Evolutionary conservation across 768 basidiomycete species (phyloP).

Genomic region (Russula sp.): DNA sequence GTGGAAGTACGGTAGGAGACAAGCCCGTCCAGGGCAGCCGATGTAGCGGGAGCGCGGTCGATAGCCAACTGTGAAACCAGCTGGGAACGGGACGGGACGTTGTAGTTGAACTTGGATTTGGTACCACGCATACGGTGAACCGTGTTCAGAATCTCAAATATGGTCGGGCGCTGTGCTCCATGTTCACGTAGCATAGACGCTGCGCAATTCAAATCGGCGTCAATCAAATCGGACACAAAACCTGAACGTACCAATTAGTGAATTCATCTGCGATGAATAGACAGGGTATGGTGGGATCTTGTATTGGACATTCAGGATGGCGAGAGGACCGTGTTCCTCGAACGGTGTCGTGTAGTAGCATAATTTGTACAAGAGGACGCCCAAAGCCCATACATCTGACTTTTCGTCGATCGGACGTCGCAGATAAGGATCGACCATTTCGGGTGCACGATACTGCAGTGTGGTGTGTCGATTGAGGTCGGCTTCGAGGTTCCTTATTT

Average conservation of each 20-base stretch:
- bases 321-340: conserved; percentile 94
- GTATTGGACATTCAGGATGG: conserved; percentile 96
- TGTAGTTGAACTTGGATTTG: conserved; percentile 74
- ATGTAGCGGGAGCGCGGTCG: conserved; percentile 20
- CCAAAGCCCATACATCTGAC: conserved; percentile 97
- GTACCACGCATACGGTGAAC: conserved; percentile 89
- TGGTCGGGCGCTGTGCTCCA: conserved; percentile 78
- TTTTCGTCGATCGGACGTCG: conserved; percentile 87
- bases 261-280: conserved; percentile 80
- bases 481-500: conserved; percentile 82
- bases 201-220: conserved; percentile 36
- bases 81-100: conserved; percentile 49
- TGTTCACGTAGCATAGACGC: conserved; percentile 93
- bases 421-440: conserved; percentile 92
- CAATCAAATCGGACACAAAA: conserved; percentile 26
- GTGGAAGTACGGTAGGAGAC: conserved; percentile 40
- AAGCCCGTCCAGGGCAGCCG: conserved; percentile 40
- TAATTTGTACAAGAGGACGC: conserved; percentile 94
- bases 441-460: conserved; percentile 95
- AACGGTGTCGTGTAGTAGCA: conserved; percentile 99
- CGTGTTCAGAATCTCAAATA: conserved; percentile 79
- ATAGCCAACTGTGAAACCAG: conserved; percentile 42
- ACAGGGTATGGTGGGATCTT: conserved; percentile 84
- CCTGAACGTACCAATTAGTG: conserved; percentile 64
- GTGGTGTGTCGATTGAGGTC: conserved; percentile 96